Base-by-base conservation (phyloP, 805 yeast genomes). In the Dipodascus geniculatus region DNA sequence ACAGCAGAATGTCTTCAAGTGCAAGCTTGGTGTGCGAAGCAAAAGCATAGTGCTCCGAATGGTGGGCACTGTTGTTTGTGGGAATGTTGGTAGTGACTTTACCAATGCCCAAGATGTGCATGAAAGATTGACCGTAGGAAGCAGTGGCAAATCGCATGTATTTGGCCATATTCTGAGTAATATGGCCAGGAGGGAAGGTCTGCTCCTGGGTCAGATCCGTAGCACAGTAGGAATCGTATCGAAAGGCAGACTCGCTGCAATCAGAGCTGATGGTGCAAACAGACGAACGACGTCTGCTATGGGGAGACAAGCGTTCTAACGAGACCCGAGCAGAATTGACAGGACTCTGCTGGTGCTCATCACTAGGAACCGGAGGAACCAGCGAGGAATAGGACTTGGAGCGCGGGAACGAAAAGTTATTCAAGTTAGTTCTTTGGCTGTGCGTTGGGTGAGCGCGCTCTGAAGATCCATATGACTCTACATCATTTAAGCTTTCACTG, bases 111-210 rank as follows among this genome's bases (percentile, higher is more conserved):
- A 66, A 55, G 16, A 67, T 54, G 17, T 64, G 56, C 63, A 67
- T 60, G 51, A 67, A 67, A 3, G 68, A 61, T 51, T 62, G 66
- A 11, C 70, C 70, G 50, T 67, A 67, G 4, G 69, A 64, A 2
- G 69, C 70, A 9, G 68, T 61, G 4, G 69, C 64, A 53, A 58
- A 66, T 22, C 66, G 56, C 51, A 63, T 61, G 50, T 63, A 66
- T 48, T 62, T 62, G 1, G 68, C 66, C 60, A 66, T 55, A 53
- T 63, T 62, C 48, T 56, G 53, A 23, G 65, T 58, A 20, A 62
- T 53, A 44, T 61, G 66, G 20, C 57, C 65, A 2, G 63, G 60
- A 17, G 67, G 66, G 42, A 60, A 60, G 14, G 55, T 53, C 50
- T 56, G 60, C 35, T 58, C 53, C 48, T 60, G 61, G 23, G 56